Conservation (phyloP, 352 stramenopile genomes). For the Hyaloperonospora arabidopsidis region DNA sequence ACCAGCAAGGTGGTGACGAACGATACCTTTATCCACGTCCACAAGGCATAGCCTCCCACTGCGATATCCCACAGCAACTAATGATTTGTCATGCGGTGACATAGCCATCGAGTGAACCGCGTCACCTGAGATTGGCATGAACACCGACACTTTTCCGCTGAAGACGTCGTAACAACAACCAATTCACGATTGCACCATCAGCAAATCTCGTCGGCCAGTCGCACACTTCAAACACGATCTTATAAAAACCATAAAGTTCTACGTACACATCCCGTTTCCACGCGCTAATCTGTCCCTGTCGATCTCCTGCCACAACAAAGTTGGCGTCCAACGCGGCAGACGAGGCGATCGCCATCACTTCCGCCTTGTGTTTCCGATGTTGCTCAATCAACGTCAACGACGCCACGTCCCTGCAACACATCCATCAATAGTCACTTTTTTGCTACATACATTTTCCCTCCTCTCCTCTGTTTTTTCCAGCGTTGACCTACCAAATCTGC, state of each 20-base stretch:
- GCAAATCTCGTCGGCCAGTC: too few species aligned
- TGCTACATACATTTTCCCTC: background rate
- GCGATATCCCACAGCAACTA: slow-evolving; percentile 63
- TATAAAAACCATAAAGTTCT: background rate
- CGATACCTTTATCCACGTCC: slow-evolving; percentile 24
- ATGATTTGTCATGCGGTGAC: slow-evolving; percentile 37
- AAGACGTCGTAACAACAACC: slow-evolving; percentile 2
- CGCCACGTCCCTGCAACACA: slow-evolving; percentile 38
- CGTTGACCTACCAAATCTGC: slow-evolving; percentile 55
- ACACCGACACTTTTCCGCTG: slow-evolving; percentile 37
- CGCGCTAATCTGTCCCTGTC: slow-evolving; percentile 44
- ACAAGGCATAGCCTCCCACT: slow-evolving; percentile 62
- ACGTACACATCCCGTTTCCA: slow-evolving; percentile 55
- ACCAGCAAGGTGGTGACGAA: slow-evolving; percentile 42
- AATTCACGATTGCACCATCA: background rate
- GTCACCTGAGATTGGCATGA: slow-evolving; percentile 45
- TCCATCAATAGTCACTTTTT: background rate
- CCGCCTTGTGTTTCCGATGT: slow-evolving; percentile 53
- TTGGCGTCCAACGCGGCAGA: slow-evolving; percentile 28
- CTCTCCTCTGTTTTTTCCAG: background rate
- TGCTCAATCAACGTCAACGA: slow-evolving; percentile 43
- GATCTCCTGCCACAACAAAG: slow-evolving; percentile 54
- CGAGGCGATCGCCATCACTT: slow-evolving; percentile 42
- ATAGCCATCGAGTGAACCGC: slow-evolving; percentile 50
- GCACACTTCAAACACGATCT: too few species aligned